phyloP scores from a whole-genome alignment of 768 basidiomycete genomes.

The Russula compacta region DNA sequence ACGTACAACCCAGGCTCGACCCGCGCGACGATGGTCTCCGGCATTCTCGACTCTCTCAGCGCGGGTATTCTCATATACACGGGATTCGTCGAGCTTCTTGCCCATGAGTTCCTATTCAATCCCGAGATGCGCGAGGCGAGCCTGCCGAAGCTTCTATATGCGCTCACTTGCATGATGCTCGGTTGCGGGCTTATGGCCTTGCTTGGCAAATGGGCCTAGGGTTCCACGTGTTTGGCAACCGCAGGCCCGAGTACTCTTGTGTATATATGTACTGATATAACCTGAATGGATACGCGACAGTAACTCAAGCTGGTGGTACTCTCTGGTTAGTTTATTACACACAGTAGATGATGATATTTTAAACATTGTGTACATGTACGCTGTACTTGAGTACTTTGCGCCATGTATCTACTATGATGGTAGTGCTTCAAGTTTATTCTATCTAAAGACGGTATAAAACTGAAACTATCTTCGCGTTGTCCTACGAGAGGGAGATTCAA shows the following conservation, averaged over 20 bases:
- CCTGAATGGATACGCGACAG: too few relatives aligned
- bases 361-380: neutral
- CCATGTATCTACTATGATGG: neutral
- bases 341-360: neutral
- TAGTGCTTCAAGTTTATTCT: too few relatives aligned
- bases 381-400: neutral
- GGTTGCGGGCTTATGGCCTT: conserved; percentile 89
- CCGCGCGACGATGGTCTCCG: conserved; percentile 73
- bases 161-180: conserved; percentile 65
- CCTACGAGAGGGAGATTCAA: too few relatives aligned
- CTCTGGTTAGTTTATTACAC: neutral
- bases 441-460: too few relatives aligned
- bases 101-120: conserved; percentile 92
- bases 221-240: too few relatives aligned
- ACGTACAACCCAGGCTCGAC: conserved; percentile 77
- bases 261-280: too few relatives aligned
- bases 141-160: conserved; percentile 57
- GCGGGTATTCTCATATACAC: conserved; percentile 86
- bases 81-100: conserved; percentile 82
- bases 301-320: neutral
- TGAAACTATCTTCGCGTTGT: too few relatives aligned
- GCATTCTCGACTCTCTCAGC: conserved; percentile 76
- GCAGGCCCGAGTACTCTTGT: neutral
- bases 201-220: conserved; percentile 78
- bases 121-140: conserved; percentile 72